Base-by-base conservation (phyloP, 2,329 filamentous ascomycete genomes). In the Verruconis gallopava region DNA sequence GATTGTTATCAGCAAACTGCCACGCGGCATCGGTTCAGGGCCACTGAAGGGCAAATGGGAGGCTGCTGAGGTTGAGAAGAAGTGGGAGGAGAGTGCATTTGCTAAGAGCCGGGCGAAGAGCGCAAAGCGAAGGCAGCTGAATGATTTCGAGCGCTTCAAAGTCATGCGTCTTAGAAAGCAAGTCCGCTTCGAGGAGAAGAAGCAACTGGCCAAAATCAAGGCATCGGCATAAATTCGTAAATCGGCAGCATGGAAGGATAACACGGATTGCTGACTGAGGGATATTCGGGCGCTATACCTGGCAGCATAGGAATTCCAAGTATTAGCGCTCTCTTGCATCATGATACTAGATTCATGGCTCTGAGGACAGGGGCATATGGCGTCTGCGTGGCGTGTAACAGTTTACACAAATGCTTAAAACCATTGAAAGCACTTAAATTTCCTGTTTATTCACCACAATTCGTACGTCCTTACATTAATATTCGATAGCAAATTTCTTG, bases 141-240 rank as follows among this genome's bases (percentile, higher is more conserved):
- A 81, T 70, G 91, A 98, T 77, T 98, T 98, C 65, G 91, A 98
- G 76, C 82, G 91, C 68, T 98, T 96, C 85, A 95, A 98, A 84
- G 91, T 96, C 60, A 76, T 96, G 79, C 81, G 89, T 70, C 76
- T 96, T 72, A 93, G 89, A 82, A 98, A 98, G 81, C 88, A 95
- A 81, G 85, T 88, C 67, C 84, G 88, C 66, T 96, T 93, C 73
- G 88, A 95, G 77, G 81, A 94, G 71, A 82, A 82, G 72, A 96
- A 95, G 82, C 81, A 85, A 61, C 75, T 93, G 64, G 85, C 86
- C 65, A 93, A 94, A 79, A 73, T 93, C 71, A 83, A 82, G 74
- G 80, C 82, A 18, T 56, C 56, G 52, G 60, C 60, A 56, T 61
- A 63, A 51, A 54, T 49, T 30, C 9, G n/a, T n/a, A n/a, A n/a